Evolutionary conservation across 352 stramenopile genomes (phyloP).

Genomic region (Globisporangium nodosum): DNA sequence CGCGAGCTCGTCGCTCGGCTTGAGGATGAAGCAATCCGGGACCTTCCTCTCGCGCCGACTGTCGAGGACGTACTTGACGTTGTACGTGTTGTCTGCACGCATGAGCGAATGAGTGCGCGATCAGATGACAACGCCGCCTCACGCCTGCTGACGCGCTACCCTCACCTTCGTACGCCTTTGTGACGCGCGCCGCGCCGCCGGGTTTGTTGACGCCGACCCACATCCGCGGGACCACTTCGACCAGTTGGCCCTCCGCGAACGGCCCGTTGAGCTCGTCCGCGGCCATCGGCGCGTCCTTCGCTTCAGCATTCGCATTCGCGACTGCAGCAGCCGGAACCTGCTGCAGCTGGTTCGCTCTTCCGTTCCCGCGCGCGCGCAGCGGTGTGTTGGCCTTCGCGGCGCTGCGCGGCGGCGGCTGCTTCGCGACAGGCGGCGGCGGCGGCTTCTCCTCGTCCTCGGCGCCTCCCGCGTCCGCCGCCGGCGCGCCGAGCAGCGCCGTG

Average conservation of each 20-base stretch:
- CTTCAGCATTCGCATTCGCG: background rate
- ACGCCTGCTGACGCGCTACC: background rate
- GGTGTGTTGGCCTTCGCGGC: background rate
- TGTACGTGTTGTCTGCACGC: slow-evolving; percentile 38
- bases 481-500: slow-evolving; percentile 38
- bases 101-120: slow-evolving; percentile 13
- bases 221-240: slow-evolving; percentile 82
- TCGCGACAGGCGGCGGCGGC: background rate
- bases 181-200: slow-evolving; percentile 82
- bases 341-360: background rate
- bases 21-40: slow-evolving; percentile 32
- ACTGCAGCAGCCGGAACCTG: slow-evolving; percentile 7
- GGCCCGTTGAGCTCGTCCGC: slow-evolving; percentile 15
- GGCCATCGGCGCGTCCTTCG: background rate
- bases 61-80: slow-evolving; percentile 57
- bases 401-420: background rate
- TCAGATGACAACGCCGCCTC: background rate
- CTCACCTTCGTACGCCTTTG: slow-evolving; percentile 40
- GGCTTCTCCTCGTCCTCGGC: background rate
- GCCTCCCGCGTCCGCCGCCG: background rate
- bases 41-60: slow-evolving; percentile 23
- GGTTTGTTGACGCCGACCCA: slow-evolving; percentile 91
- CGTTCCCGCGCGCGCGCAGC: background rate
- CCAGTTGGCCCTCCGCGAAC: slow-evolving; percentile 65
- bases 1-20: slow-evolving; percentile 29